phyloP scores from a whole-genome alignment of 2,329 filamentous ascomycete genomes.

The Hysterium pulicare region DNA sequence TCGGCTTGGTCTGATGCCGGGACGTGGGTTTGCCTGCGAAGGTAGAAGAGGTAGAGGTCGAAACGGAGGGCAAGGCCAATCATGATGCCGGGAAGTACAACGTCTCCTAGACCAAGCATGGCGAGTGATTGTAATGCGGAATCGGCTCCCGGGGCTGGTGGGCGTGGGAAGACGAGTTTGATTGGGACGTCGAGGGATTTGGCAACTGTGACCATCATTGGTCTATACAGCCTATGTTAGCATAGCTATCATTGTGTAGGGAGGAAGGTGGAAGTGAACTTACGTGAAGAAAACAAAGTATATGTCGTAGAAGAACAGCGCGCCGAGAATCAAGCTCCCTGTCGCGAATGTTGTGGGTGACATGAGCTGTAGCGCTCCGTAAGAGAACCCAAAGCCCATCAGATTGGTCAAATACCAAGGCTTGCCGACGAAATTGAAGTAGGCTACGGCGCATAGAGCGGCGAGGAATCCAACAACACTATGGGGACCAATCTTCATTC shows the following conservation, averaged over 20 bases:
- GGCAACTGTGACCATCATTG: conserved; percentile 83
- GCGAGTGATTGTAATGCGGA: conserved; percentile 47
- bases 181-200: conserved; percentile 88
- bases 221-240: too few relatives aligned
- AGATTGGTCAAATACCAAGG: conserved; percentile 78
- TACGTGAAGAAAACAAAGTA: conserved; percentile 84
- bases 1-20: conserved; percentile 11
- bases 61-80: conserved; percentile 86
- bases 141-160: conserved; percentile 47
- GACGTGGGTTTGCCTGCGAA: conserved; percentile 54
- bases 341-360: conserved; percentile 86
- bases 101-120: conserved; percentile 92
- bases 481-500: conserved; percentile 52
- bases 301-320: conserved; percentile 92
- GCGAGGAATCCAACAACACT: conserved; percentile 56
- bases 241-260: neutral
- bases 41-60: conserved; percentile 82
- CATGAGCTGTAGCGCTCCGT: conserved; percentile 75
- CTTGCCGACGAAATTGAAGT: conserved; percentile 61
- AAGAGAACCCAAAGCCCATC: conserved; percentile 83
- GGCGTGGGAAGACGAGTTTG: conserved; percentile 80
- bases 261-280: conserved; percentile 27
- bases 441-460: conserved; percentile 56
- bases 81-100: conserved; percentile 88
- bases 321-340: conserved; percentile 71